A percentile compares a stretch with the other conserved stretches of the same genome.
Evolutionary conservation across 139 green algal genomes (phyloP).

Genomic region (Gonium pectorale): DNA sequence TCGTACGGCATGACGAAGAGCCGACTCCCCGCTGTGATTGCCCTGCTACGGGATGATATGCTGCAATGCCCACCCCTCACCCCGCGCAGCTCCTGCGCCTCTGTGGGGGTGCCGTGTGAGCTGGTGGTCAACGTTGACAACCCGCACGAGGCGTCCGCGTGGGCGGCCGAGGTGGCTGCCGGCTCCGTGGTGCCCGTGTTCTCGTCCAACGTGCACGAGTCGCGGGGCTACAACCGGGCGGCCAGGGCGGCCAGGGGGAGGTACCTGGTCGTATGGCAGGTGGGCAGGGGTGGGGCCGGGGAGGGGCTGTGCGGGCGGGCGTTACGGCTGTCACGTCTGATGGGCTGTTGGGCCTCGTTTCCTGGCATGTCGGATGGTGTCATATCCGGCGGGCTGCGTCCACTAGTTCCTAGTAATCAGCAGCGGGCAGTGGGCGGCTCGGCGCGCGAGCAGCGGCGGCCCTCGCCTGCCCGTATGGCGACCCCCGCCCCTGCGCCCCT

Average conservation of each 20-base stretch:
- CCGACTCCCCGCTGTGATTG: too few species aligned
- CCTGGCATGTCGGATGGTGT: background rate
- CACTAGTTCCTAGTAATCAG: background rate
- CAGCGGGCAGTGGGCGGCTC: background rate
- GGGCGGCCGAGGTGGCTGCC: background rate
- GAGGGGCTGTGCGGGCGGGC: background rate
- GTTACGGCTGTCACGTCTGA: background rate
- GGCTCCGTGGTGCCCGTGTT: constrained; percentile 50
- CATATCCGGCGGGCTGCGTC: background rate
- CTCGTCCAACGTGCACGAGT: constrained; percentile 47
- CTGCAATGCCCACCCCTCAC: too few species aligned
- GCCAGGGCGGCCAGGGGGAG: constrained; percentile 15
- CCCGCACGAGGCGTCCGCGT: constrained; percentile 27
- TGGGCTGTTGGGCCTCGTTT: background rate
- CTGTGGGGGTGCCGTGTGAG: background rate
- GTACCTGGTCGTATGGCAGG: constrained; percentile 46
- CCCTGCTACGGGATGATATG: too few species aligned
- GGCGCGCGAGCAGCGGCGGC: background rate
- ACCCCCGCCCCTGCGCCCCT: background rate
- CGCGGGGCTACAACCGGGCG: constrained; percentile 48
- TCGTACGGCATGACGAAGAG: too few species aligned
- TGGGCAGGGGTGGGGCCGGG: background rate
- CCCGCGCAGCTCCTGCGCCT: background rate
- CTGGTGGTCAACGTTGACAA: constrained; percentile 48
- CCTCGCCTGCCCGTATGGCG: background rate